Base-by-base conservation (phyloP, 1,139 yeast genomes). In the Taphrina pruni region DNA sequence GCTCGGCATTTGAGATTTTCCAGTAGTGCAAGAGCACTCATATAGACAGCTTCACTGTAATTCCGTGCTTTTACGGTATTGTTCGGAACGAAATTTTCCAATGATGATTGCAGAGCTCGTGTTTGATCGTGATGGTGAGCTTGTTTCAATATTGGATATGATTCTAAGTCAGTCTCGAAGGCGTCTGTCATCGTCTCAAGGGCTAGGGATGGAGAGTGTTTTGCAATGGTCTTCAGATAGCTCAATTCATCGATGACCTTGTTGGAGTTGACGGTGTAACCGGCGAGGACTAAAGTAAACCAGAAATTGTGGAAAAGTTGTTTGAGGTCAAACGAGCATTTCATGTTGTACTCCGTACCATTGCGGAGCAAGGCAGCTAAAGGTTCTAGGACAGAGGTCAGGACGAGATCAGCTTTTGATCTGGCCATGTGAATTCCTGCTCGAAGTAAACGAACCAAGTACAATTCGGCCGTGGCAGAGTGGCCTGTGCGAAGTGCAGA, bases 201-300 rank as follows among this genome's bases (percentile, higher is more conserved):
- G 0, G 97, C 97, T 71, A 95, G 84, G 0, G 98, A 96, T 5
- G 99, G 99, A 5, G 97, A 85, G 75, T 85, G 89, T 75, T 88
- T 86, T 0, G 99, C 98, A 75, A 95, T 89, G 70, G 87, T 81
- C 75, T 85, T 83, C 67, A 95, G 81, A 48, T 85, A 86, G 0
- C 72, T 72, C 69, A 79, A 76, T 75, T 85, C 83, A 11, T 80
- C 78, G 69, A 81, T 79, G 11, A 87, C 84, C 75, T 87, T 81
- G 14, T 82, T 81, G 0, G 96, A 87, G 65, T 84, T 83, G 66
- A 83, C 81, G 35, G 88, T 85, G 76, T 87, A 92, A 0, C 99
- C 99, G 78, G 94, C 97, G 56, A 93, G 90, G 4, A 89, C 95
- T 85, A 94, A 83, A 76, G 93, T 94, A 77, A 90, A 92, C 99